These are phyloP conservation scores for Phytophthora pistaciae DNA, from an alignment of 352 stramenopile genomes.

Conservation along the genomic window DNA sequence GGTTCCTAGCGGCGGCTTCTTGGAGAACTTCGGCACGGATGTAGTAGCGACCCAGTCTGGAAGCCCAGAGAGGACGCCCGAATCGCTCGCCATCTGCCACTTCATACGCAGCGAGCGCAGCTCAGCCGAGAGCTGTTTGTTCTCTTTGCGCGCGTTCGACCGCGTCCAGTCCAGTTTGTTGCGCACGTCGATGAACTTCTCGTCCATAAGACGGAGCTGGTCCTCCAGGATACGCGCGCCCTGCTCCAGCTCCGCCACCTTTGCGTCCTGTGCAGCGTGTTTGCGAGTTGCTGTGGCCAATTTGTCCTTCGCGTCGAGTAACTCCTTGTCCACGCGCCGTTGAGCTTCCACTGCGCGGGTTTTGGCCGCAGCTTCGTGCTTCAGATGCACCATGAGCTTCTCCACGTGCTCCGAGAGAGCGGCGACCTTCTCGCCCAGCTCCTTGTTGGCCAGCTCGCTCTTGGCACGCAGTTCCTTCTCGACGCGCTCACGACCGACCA, in stretches of 20 bases:
- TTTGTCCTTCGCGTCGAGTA: conserved; percentile 72
- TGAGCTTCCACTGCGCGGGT: conserved; percentile 84
- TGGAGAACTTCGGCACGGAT: conserved; percentile 26
- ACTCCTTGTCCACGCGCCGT: conserved; percentile 83
- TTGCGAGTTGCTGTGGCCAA: conserved; percentile 79
- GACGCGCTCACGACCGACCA: conserved; percentile 78
- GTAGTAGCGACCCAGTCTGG: conserved; percentile 56
- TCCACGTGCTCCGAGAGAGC: conserved; percentile 96
- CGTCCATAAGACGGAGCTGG: conserved; percentile 97
- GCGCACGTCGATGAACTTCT: conserved; percentile 97
- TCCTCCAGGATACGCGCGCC: conserved; percentile 95
- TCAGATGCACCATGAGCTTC: conserved; percentile 97
- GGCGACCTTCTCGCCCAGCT: conserved; percentile 88
- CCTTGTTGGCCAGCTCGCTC: conserved; percentile 66
- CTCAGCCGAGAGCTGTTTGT: conserved; percentile 73
- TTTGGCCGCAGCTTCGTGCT: conserved; percentile 96
- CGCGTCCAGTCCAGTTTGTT: conserved; percentile 96
- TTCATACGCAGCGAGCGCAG: conserved; percentile 75
- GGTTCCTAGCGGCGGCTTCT: conserved; percentile 52
- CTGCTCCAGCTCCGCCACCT: conserved; percentile 93
- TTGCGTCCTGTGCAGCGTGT: conserved; percentile 81
- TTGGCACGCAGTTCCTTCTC: conserved; percentile 90
- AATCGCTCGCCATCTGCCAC: conserved; percentile 77
- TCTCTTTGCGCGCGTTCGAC: conserved; percentile 86
- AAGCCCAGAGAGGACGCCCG: conserved; percentile 47